Evolutionary conservation across 768 basidiomycete genomes (phyloP), one percentile per base, ranked within the genome.

Genomic region (Imleria badia): DNA sequence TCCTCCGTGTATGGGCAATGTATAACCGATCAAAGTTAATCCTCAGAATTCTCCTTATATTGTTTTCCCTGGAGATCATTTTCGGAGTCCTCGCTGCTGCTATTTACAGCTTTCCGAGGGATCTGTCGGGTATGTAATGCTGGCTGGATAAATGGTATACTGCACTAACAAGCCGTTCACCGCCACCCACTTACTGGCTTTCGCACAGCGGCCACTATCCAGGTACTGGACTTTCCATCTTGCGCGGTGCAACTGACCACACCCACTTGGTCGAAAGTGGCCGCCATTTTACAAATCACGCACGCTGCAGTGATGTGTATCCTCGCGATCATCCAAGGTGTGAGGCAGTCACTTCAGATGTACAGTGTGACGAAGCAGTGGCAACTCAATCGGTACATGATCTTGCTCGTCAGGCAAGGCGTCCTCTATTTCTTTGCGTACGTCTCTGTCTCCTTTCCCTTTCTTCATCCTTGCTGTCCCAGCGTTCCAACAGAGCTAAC

Each of bases 11-110:
- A 9, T 52, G 51, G 51, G 36, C 35, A 26, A 33, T 52, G 36
- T 52, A 56, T 19, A 35, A 23, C 23, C 31, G 45, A n/a, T 52
- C 56, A 6, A 48, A 5, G 23, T n/a, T 54, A 1, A 15, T 57
- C 26, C 29, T 59, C 7, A 11, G 20, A 30, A 38, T 15, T 11
- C 58, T 60, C 13, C 22, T 59, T 1, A 2, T 2, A 2, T 2
- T 23, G 0, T 46, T 42, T 34, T 52, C 17, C 13, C 1, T 40
- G 26, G 57, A 39, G 30, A 47, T 52, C 1, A 30, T 55, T 26
- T 10, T 30, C 19, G 36, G 20, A 2, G 1, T 55, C 22, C 2
- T 55, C 1, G 11, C 12, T 3, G 30, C 29, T 15, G 11, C n/a
- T 15, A 6, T 55, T 14, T 6, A 31, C 17, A 49, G 30, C n/a